These are phyloP conservation scores for Zymoseptoria passerinii DNA, from an alignment of 2,329 filamentous ascomycete species.

Conservation along the genomic window DNA sequence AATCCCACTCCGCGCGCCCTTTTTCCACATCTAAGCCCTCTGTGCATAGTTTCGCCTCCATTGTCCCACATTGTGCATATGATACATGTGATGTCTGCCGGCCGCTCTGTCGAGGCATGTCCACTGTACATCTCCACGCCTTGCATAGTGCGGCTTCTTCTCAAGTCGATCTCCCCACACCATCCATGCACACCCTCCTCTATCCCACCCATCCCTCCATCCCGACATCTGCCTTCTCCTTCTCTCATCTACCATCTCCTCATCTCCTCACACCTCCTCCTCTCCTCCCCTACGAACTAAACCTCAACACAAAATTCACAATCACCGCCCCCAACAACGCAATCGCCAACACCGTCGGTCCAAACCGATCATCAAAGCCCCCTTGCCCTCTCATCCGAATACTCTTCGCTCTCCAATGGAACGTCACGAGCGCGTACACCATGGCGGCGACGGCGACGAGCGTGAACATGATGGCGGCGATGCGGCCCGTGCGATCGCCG, in stretches of 20 bases:
- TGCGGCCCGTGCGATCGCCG: conserved; percentile 78
- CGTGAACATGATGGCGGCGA: conserved; percentile 89
- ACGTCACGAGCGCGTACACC: conserved; percentile 89
- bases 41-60: not conserved
- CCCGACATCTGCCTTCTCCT: not conserved
- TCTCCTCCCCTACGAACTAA: conserved; percentile 30
- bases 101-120: not conserved
- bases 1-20: not conserved
- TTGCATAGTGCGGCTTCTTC: not conserved
- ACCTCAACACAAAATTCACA: conserved; percentile 86
- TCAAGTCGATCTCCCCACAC: not conserved
- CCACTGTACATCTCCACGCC: not conserved
- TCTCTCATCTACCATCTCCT: not conserved
- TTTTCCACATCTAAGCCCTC: not conserved
- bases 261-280: not conserved
- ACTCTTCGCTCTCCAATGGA: conserved; percentile 93
- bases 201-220: not conserved
- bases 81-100: not conserved
- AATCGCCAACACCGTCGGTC: conserved; percentile 81
- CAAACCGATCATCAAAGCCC: conserved; percentile 93
- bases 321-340: conserved; percentile 82
- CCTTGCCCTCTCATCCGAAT: conserved; percentile 87
- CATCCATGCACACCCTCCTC: not conserved
- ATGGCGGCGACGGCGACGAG: conserved; percentile 89
- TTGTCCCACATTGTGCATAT: not conserved